phyloP scores from a whole-genome alignment of 75 land plant genomes.

The Pinus albicaulis region DNA sequence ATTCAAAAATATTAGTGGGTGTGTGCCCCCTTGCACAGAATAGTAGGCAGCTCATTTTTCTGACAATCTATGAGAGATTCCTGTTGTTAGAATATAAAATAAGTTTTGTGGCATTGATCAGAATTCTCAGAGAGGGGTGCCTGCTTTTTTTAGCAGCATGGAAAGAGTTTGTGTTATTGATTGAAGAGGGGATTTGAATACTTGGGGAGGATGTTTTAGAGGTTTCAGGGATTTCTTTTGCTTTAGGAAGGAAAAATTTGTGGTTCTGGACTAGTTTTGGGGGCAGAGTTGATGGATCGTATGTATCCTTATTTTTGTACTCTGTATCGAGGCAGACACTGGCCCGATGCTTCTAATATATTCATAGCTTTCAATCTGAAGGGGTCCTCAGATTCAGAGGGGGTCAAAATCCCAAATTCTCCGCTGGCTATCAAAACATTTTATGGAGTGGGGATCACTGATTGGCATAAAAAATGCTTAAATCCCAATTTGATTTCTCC shows the following conservation, averaged over 20 bases:
- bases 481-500: slow-evolving; percentile 10
- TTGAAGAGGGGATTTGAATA: not conserved
- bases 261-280: no score
- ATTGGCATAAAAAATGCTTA: slow-evolving; percentile 7
- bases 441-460: not conserved
- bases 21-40: not conserved
- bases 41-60: not conserved
- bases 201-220: not conserved
- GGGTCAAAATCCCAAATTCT: not conserved
- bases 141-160: not conserved
- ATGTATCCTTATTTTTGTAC: no score
- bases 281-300: no score
- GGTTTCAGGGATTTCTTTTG: not conserved
- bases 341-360: not conserved
- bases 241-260: not conserved
- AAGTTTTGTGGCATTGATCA: not conserved
- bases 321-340: no score
- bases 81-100: not conserved
- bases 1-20: not conserved
- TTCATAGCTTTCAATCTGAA: not conserved
- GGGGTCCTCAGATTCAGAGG: not conserved
- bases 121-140: not conserved
- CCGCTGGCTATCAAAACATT: slow-evolving; percentile 8
- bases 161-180: not conserved
- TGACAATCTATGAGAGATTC: not conserved